Evolutionary conservation across 2,329 filamentous ascomycete species (phyloP), one percentile per base, ranked within the genome.

Genomic region (Lasiodiplodia sp.): DNA sequence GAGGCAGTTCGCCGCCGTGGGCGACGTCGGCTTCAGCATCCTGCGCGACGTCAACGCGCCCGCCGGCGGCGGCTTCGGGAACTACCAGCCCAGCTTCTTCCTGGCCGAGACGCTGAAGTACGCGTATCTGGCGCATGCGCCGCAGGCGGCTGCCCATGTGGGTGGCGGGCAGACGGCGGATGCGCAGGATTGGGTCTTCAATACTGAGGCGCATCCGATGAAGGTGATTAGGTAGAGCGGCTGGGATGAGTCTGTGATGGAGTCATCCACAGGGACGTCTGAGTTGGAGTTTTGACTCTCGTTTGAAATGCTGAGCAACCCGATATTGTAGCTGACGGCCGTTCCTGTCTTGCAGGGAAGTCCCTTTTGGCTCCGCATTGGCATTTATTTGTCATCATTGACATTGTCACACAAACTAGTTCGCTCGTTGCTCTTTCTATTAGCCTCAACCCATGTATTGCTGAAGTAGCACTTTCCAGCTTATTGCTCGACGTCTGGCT

Each of bases 71-170:
- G 79, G 80, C 0, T 88, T 86, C 70, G 78, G 79, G 51, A 88
- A 97, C 77, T 89, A 91, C 77, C 91, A 94, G 84, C 92, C 97
- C 80, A 94, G 91, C 74, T 97, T 96, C 81, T 90, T 92, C 83
- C 93, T 96, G 78, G 93, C 93, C 0, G 93, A 97, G 82, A 91
- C 94, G 71, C 77, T 97, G 78, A 97, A 97, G 84, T 96, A 96
- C 78, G 83, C 86, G 68, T 96, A 92, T 80, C 78, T 96, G 73
- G 91, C 92, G 69, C 88, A 89, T 75, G 85, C 87, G 0, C 82
- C 80, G 69, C 78, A 73, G 72, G 75, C 72, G 73, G 62, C 31
- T 10, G 40, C 34, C 83, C 87, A 89, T 73, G 82, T 88, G 16
- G 80, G 83, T n/a, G 79, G 53, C 4, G n/a, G 34, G 11, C n/a